Evolutionary conservation across 768 basidiomycete species (phyloP), one percentile per base, ranked within the genome.

Genomic region (Tylopilus felleus): DNA sequence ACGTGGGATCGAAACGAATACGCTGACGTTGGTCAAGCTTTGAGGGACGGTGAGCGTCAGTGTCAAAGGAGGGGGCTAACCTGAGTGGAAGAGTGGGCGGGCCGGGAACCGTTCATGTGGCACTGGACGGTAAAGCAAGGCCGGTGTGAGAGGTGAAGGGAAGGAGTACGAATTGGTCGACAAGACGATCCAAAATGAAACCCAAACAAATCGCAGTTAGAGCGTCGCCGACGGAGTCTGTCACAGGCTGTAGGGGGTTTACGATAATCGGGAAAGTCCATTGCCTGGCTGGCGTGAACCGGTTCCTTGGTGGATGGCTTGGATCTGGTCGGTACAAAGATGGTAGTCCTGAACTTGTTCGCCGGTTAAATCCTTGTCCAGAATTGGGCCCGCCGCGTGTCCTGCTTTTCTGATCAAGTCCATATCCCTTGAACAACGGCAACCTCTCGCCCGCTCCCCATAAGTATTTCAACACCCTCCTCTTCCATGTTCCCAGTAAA

Each of bases 181-280:
- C 51, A 59, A 56, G 56, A 65, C 58, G 67, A 68, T 58, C 55
- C 17, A 60, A 65, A 65, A 70, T 62, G 63, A 67, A 63, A 67
- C 65, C 51, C 60, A 66, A 66, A 63, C 60, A 54, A 29, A 49
- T 56, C 62, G 68, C 64, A 19, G 66, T 59, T 65, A 60, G 64
- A 45, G 61, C 53, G 56, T 53, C 57, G 50, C 62, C 57, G 57
- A 58, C 56, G 60, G 60, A 51, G 49, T 51, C 58, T 60, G 53
- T 53, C 46, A 47, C 45, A 25, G 49, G n/a, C 45, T 8, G 46
- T 9, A 19, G 21, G 35, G n/a, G 52, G 46, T 10, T 49, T 43
- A 50, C 27, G 41, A 48, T 38, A 52, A 31, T 49, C 49, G 60
- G 62, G 55, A 44, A 56, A 28, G 40, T 58, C 40, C 62, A 52